phyloP scores from a whole-genome alignment of 352 stramenopile species.

The Phytophthora capsici region DNA sequence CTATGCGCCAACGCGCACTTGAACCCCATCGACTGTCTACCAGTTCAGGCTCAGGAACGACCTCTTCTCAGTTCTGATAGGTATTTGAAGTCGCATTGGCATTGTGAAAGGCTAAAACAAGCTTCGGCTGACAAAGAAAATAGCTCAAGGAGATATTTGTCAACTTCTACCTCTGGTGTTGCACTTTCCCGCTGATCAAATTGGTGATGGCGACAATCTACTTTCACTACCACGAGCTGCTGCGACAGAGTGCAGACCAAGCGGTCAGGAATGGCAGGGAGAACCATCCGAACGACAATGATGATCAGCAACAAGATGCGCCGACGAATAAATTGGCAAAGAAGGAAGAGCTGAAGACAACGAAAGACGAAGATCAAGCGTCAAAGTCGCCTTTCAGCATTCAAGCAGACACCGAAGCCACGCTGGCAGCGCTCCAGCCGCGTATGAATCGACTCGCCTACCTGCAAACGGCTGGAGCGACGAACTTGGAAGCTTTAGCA shows the following conservation, averaged over 20 bases:
- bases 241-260: constrained; percentile 30
- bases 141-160: not conserved
- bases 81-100: not conserved
- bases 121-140: constrained; percentile 8
- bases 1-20: constrained; percentile 46
- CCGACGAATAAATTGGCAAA: not conserved
- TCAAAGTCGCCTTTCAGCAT: not conserved
- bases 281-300: not conserved
- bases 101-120: constrained; percentile 19
- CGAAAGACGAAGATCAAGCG: constrained; percentile 10
- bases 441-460: constrained; percentile 34
- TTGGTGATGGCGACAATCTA: constrained; percentile 35
- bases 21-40: constrained; percentile 24
- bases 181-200: constrained; percentile 6
- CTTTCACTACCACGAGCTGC: constrained; percentile 40
- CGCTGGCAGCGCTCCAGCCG: constrained; percentile 31
- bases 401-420: constrained; percentile 13
- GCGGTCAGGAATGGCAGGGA: constrained; percentile 4
- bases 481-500: constrained; percentile 29
- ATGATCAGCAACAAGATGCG: not conserved
- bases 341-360: not conserved
- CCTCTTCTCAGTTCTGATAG: constrained; percentile 4
- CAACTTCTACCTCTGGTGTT: constrained; percentile 1
- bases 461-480: constrained; percentile 21
- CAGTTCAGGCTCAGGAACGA: constrained; percentile 12